A percentile compares a stretch with the other conserved stretches of the same genome.
phyloP scores from a whole-genome alignment of 176 grass and related monocot species.

The Leersia perrieri region DNA sequence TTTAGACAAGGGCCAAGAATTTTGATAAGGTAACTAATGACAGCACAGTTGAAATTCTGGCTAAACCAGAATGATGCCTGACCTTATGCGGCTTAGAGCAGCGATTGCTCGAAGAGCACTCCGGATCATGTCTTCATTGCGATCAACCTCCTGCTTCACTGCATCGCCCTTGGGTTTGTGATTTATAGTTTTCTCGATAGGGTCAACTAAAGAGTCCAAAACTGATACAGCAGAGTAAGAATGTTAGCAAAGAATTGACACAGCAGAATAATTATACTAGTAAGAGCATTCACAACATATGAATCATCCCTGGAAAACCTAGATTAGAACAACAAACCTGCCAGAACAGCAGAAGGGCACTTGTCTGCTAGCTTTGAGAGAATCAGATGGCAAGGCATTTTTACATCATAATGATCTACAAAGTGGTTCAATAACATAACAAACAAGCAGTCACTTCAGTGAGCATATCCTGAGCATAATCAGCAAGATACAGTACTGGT shows the following conservation, averaged over 20 bases:
- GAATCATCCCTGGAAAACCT: background rate
- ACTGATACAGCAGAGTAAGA: constrained; percentile 47
- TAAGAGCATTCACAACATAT: background rate
- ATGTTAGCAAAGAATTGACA: constrained; percentile 59
- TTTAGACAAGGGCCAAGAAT: background rate
- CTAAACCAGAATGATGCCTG: constrained; percentile 1
- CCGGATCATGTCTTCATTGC: constrained; percentile 98
- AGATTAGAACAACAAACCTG: constrained; percentile 52
- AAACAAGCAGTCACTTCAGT: background rate
- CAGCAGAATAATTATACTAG: constrained; percentile 17
- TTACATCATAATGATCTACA: constrained; percentile 98
- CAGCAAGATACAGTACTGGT: background rate
- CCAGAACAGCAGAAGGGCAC: constrained; percentile 92
- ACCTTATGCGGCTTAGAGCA: constrained; percentile 86
- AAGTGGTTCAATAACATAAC: background rate
- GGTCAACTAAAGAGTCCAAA: constrained; percentile 90
- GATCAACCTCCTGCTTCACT: constrained; percentile 95
- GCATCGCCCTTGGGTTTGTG: constrained; percentile 94
- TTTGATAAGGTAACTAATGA: no score
- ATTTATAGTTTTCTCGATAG: constrained; percentile 84
- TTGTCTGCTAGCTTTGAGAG: constrained; percentile 99
- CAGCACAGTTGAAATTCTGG: background rate
- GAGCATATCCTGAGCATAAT: background rate
- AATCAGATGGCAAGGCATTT: constrained; percentile 99
- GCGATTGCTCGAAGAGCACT: constrained; percentile 88